A percentile compares a stretch with the other conserved stretches of the same genome.
phyloP scores from a whole-genome alignment of 371 early-diverging fungal species.

The Apophysomyces variabilis region DNA sequence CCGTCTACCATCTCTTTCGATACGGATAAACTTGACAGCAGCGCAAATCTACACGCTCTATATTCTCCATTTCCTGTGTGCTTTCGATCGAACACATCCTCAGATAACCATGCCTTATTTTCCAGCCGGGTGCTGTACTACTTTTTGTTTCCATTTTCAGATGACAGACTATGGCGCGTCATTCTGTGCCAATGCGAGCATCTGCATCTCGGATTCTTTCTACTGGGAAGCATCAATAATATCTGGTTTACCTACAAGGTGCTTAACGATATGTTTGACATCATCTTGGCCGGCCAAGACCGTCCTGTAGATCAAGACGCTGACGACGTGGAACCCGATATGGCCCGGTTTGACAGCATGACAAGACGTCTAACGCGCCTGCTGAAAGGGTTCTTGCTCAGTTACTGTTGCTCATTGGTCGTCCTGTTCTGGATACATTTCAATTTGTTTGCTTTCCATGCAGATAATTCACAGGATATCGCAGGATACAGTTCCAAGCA shows the following conservation, averaged over 20 bases:
- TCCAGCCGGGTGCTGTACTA: slow-evolving; percentile 37
- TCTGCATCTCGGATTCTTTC: slow-evolving; percentile 64
- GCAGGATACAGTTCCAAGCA: slow-evolving; percentile 36
- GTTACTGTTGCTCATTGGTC: slow-evolving; percentile 52
- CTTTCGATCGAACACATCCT: slow-evolving; percentile 16
- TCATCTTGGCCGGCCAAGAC: slow-evolving; percentile 32
- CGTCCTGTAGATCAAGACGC: background rate
- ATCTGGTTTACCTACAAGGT: slow-evolving; percentile 61
- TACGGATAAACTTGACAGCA: slow-evolving; percentile 8
- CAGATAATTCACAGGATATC: slow-evolving; percentile 26
- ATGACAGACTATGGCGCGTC: slow-evolving; percentile 55
- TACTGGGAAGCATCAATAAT: slow-evolving; percentile 63
- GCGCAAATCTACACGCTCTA: slow-evolving; percentile 22
- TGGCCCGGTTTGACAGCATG: slow-evolving; percentile 19
- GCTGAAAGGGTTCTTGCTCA: slow-evolving; percentile 36
- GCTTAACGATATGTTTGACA: slow-evolving; percentile 62
- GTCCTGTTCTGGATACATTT: slow-evolving; percentile 68
- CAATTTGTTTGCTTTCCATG: slow-evolving; percentile 62
- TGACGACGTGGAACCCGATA: slow-evolving; percentile 16
- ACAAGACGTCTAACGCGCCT: slow-evolving; percentile 25
- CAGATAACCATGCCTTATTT: slow-evolving; percentile 35
- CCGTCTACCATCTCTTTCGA: slow-evolving; percentile 5
- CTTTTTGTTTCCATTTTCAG: slow-evolving; percentile 55
- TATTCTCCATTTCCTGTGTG: slow-evolving; percentile 53
- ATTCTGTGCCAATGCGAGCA: slow-evolving; percentile 60